Evolutionary conservation across 139 green algal species (phyloP).

Genomic region (Closterium sp.): DNA sequence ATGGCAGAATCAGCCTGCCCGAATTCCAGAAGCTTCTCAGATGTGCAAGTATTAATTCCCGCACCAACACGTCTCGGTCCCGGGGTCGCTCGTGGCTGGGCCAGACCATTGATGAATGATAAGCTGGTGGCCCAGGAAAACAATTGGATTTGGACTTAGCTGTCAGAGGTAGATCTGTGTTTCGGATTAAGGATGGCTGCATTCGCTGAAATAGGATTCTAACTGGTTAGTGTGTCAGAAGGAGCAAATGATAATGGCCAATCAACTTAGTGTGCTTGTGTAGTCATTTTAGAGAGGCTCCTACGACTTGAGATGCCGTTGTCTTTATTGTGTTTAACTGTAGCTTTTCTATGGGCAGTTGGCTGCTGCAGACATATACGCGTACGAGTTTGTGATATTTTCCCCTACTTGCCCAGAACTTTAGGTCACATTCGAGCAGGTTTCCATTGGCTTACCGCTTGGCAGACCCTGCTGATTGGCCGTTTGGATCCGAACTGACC

Average conservation of each 20-base stretch:
- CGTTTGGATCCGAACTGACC: neutral
- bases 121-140: neutral
- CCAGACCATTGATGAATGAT: neutral
- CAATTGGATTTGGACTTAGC: too few species aligned
- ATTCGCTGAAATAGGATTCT: too few species aligned
- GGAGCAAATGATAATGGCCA: too few species aligned
- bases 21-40: conserved; percentile 49
- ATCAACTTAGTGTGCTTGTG: too few species aligned
- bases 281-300: too few species aligned
- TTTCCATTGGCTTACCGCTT: neutral
- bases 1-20: conserved; percentile 43
- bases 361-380: too few species aligned
- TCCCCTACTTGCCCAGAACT: neutral
- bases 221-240: too few species aligned
- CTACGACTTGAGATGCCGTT: too few species aligned
- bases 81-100: neutral
- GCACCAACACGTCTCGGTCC: conserved; percentile 19
- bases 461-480: neutral
- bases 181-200: too few species aligned
- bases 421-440: neutral
- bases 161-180: too few species aligned
- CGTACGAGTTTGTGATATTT: neutral
- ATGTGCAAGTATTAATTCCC: conserved; percentile 23
- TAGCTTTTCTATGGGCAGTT: too few species aligned
- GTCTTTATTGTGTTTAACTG: too few species aligned